Evolutionary conservation across 345 rosid genomes (phyloP), one percentile per base, ranked within the genome.

Genomic region (Combretum micranthum): DNA sequence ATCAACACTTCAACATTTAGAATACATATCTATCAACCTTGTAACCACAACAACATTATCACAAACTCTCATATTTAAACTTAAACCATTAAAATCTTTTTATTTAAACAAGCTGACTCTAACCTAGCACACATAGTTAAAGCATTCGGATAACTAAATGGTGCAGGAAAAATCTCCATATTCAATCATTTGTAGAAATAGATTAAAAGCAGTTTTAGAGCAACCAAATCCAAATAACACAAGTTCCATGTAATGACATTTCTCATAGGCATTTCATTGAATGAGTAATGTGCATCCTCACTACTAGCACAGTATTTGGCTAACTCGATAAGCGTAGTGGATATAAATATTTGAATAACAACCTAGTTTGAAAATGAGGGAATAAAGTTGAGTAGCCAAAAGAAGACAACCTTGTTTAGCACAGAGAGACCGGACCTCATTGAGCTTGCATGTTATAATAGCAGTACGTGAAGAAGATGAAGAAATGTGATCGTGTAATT

Each of bases 211-310:
- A 4, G 53, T 26, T 51, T 14, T 42, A 0, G 73, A 68, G 23
- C 48, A 37, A 20, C 47, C 15, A n/a, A 62, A 68, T 62, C 43
- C 59, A 67, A 49, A 62, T 70, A 62, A 22, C 72, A 74, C 13
- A 72, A 74, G 18, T 59, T 68, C 74, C 78, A 73, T 3, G 74
- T 42, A 21, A 75, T 75, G 8, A 19, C 66, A 23, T 72, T 71
- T 60, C 68, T 61, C 2, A 63, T 17, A 19, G 50, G 65, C 68
- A 64, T 59, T 60, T 66, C 73, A 23, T 75, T 65, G 44, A 75
- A 75, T 55, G 69, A 3, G 11, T 47, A 45, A 23, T 47, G 63
- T 8, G 78, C 75, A 25, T 25, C 50, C 10, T 20, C 19, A 18
- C 62, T 64, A 25, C 47, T 53, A 5, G 71, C 56, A 8, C 67